These are phyloP conservation scores for Silene conica DNA, from an alignment of 148 eudicot genomes.

Conservation along the genomic window DNA sequence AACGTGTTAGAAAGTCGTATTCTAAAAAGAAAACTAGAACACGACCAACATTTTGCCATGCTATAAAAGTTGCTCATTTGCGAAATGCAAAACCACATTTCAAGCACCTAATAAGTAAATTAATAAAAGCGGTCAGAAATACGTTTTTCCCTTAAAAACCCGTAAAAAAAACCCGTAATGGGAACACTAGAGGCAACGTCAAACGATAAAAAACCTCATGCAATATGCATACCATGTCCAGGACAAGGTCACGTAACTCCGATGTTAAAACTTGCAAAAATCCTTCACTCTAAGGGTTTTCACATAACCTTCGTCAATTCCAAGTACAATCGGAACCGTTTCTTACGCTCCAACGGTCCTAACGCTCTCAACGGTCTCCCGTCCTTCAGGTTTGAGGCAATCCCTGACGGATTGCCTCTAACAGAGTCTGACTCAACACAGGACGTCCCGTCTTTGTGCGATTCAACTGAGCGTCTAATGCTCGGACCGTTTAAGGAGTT, in stretches of 20 bases:
- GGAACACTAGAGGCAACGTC: not conserved
- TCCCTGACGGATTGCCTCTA: slow-evolving; percentile 41
- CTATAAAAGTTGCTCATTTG: not conserved
- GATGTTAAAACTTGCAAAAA: slow-evolving; percentile 33
- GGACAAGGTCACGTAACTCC: slow-evolving; percentile 39
- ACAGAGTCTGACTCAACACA: slow-evolving; percentile 29
- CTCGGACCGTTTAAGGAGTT: slow-evolving; percentile 28
- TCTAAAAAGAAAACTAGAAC: too few relatives aligned
- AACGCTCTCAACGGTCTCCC: slow-evolving; percentile 25
- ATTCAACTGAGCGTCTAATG: not conserved
- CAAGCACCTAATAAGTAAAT: too few relatives aligned
- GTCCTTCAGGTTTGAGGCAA: slow-evolving; percentile 30
- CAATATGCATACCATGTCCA: slow-evolving; percentile 27
- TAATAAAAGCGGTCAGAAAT: too few relatives aligned
- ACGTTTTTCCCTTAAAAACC: too few relatives aligned
- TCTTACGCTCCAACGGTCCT: slow-evolving; percentile 30
- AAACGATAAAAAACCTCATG: slow-evolving; percentile 6
- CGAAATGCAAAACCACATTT: not conserved
- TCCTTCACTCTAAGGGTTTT: slow-evolving; percentile 25
- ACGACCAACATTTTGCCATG: too few relatives aligned
- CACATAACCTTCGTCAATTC: slow-evolving; percentile 38
- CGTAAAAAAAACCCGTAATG: not conserved
- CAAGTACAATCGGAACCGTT: slow-evolving; percentile 28
- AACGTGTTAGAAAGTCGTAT: too few relatives aligned
- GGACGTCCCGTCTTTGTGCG: slow-evolving; percentile 21